phyloP scores from a whole-genome alignment of 257 asterid genomes.

The Solanum habrochaites region DNA sequence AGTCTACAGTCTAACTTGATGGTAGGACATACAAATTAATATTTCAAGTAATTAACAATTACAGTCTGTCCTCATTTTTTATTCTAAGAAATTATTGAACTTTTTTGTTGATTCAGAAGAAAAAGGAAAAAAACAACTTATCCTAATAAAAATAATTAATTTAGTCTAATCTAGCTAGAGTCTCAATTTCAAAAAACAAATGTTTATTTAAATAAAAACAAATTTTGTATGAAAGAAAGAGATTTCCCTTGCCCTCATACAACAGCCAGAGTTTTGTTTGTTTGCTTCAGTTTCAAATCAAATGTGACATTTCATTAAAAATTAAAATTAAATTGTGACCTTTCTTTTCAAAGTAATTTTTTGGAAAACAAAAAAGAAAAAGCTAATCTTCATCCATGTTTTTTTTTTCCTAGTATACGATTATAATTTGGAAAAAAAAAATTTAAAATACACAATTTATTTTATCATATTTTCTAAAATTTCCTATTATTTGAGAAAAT shows the following conservation, averaged over 20 bases:
- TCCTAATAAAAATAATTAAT: background rate
- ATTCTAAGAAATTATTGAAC: background rate
- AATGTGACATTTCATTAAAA: background rate
- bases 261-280: background rate
- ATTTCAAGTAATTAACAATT: background rate
- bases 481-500: background rate
- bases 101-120: background rate
- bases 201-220: background rate
- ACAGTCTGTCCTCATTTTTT: background rate
- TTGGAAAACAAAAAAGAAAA: background rate
- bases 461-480: no score
- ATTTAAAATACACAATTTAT: no score
- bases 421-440: background rate
- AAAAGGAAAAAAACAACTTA: background rate
- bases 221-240: background rate
- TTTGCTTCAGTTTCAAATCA: background rate
- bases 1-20: background rate
- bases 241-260: background rate
- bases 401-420: background rate
- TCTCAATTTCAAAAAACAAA: background rate
- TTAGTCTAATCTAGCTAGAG: background rate
- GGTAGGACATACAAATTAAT: background rate
- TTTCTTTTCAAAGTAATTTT: background rate
- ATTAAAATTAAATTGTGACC: background rate
- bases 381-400: background rate